A percentile compares a stretch with the other conserved stretches of the same genome.
Conservation (phyloP, 169 alveolate genomes). For the Plasmodium inui region DNA sequence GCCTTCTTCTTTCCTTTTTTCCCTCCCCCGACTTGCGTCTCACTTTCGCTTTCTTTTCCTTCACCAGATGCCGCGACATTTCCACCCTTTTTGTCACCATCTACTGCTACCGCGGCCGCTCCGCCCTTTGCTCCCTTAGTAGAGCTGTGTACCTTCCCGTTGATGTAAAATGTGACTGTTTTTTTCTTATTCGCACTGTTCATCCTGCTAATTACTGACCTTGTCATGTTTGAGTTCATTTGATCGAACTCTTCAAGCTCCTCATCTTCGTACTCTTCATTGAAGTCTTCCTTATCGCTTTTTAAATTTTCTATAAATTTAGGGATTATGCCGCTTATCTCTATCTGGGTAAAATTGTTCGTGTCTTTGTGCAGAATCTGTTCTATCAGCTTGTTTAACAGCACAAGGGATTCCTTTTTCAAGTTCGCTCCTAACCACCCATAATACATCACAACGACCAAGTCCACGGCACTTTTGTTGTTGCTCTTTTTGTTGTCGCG, state of each 20-base stretch:
- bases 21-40: background rate
- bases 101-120: background rate
- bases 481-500: conserved; percentile 68
- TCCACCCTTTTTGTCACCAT: conserved; percentile 1
- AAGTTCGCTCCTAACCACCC: conserved; percentile 64
- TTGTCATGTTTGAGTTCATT: background rate
- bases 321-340: conserved; percentile 64
- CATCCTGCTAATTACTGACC: background rate
- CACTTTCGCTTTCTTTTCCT: background rate
- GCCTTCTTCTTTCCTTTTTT: conserved; percentile 3
- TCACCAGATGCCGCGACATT: background rate
- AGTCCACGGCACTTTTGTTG: conserved; percentile 48
- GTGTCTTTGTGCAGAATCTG: conserved; percentile 61
- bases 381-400: conserved; percentile 57
- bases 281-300: background rate
- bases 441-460: conserved; percentile 59
- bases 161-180: background rate
- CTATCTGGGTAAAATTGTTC: conserved; percentile 76
- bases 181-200: background rate
- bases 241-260: background rate
- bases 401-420: conserved; percentile 49
- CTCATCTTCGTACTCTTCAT: conserved; percentile 1
- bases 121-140: background rate
- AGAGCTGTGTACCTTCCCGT: background rate
- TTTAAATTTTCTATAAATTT: conserved; percentile 74